Conservation (phyloP, 345 rosid species). For the Limnanthes douglasii region DNA sequence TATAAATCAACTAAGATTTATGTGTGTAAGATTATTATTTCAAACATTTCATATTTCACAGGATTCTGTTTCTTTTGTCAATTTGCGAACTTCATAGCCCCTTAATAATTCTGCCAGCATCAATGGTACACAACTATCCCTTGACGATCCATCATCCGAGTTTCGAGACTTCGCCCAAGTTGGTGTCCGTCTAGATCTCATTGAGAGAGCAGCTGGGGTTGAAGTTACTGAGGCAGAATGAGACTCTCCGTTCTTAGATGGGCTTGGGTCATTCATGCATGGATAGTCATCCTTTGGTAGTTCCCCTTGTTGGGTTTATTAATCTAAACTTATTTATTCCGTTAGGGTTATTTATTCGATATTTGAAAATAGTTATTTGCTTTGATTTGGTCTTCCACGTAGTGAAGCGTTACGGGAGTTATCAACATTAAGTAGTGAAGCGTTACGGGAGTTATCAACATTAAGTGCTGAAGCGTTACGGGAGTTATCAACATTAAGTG, state of each 20-base stretch:
- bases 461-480: no score
- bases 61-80: not conserved
- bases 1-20: no score
- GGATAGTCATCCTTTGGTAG: conserved; percentile 81
- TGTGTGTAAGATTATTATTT: not conserved
- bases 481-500: no score
- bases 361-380: no score
- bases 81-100: not conserved
- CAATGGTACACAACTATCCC: conserved; percentile 30
- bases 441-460: no score
- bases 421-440: no score
- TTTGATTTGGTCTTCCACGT: no score
- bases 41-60: not conserved
- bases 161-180: conserved; percentile 53
- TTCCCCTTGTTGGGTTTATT: no score
- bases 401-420: no score
- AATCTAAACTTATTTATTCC: no score
- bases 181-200: conserved; percentile 84
- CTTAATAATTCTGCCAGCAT: conserved; percentile 1
- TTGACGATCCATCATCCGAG: conserved; percentile 82
- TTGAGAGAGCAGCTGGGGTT: conserved; percentile 62
- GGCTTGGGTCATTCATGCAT: conserved; percentile 85
- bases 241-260: conserved; percentile 50
- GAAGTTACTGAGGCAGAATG: conserved; percentile 23
- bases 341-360: no score